Conservation (phyloP, 352 stramenopile species). For the Pythium biforme region DNA sequence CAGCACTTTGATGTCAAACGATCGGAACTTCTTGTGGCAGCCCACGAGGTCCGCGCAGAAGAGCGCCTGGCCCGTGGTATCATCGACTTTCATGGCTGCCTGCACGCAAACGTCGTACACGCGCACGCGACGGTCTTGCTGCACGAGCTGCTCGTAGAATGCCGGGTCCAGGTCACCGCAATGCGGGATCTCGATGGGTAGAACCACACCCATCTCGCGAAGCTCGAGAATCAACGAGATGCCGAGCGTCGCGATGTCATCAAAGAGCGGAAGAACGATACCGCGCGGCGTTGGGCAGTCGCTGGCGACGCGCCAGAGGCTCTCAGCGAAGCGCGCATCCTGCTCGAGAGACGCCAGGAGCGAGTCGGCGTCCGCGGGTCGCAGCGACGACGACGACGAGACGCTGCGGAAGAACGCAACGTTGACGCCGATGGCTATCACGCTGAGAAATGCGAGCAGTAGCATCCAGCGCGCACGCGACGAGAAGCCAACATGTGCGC, state of each 20-base stretch:
- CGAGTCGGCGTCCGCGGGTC: slow-evolving; percentile 3
- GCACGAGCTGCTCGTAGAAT: slow-evolving; percentile 32
- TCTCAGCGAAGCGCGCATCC: slow-evolving; percentile 15
- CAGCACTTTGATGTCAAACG: slow-evolving; percentile 65
- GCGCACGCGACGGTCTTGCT: slow-evolving; percentile 41
- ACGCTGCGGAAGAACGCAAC: slow-evolving; percentile 24
- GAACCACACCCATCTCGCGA: slow-evolving; percentile 38
- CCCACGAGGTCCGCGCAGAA: slow-evolving; percentile 45
- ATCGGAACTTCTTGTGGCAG: slow-evolving; percentile 49
- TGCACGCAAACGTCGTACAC: slow-evolving; percentile 62
- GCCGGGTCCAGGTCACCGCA: slow-evolving; percentile 53
- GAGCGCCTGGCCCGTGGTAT: slow-evolving; percentile 28
- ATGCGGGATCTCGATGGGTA: slow-evolving; percentile 72
- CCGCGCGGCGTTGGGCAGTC: slow-evolving; percentile 40
- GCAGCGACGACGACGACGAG: slow-evolving; percentile 29
- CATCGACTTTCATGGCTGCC: slow-evolving; percentile 27
- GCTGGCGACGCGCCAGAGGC: slow-evolving; percentile 14
- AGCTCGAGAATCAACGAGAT: slow-evolving; percentile 64
- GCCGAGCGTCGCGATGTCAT: slow-evolving; percentile 54
- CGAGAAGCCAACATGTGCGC: not conserved
- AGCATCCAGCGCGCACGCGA: slow-evolving; percentile 12
- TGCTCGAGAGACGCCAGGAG: slow-evolving; percentile 14
- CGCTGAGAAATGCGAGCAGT: slow-evolving; percentile 2
- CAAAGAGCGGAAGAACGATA: slow-evolving; percentile 65
- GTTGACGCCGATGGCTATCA: slow-evolving; percentile 14